A percentile compares a stretch with the other conserved stretches of the same genome.
Conservation (phyloP, 176 grass and related monocot genomes). For the Aegilops bicornis region DNA sequence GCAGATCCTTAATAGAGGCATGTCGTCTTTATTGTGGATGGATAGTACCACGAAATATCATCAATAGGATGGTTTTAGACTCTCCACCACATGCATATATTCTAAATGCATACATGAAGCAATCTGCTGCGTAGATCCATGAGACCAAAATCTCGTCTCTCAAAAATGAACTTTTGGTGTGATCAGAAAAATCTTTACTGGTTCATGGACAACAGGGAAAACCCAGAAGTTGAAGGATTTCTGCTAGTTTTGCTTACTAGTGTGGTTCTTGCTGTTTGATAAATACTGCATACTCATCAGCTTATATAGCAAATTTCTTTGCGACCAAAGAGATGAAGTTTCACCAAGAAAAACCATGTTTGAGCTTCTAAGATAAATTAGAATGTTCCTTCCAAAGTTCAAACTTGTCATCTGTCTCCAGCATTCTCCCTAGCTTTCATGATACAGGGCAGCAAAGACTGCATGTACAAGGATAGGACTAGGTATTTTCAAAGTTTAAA, state of each 20-base stretch:
- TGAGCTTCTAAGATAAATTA: background rate
- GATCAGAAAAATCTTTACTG: background rate
- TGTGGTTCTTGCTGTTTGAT: background rate
- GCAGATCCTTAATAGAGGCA: background rate
- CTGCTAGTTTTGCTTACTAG: background rate
- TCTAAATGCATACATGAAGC: background rate
- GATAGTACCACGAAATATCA: slow-evolving; percentile 7
- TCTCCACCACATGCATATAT: slow-evolving; percentile 23
- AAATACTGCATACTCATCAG: background rate
- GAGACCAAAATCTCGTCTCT: slow-evolving; percentile 10
- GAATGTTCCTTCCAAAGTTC: background rate
- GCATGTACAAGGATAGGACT: slow-evolving; percentile 9
- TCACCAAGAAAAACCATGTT: background rate
- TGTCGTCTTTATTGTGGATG: background rate
- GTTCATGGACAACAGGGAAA: background rate
- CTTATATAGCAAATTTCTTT: background rate
- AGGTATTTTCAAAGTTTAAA: too few relatives aligned
- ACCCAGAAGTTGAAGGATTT: background rate
- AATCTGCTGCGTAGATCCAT: background rate
- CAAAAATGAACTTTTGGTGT: background rate
- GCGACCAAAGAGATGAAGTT: background rate
- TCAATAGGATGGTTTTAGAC: background rate
- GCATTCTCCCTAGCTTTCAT: background rate
- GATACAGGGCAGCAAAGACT: background rate
- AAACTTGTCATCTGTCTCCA: background rate